Evolutionary conservation across 768 basidiomycete genomes (phyloP).

Genomic region (Hypholoma fasciculare): DNA sequence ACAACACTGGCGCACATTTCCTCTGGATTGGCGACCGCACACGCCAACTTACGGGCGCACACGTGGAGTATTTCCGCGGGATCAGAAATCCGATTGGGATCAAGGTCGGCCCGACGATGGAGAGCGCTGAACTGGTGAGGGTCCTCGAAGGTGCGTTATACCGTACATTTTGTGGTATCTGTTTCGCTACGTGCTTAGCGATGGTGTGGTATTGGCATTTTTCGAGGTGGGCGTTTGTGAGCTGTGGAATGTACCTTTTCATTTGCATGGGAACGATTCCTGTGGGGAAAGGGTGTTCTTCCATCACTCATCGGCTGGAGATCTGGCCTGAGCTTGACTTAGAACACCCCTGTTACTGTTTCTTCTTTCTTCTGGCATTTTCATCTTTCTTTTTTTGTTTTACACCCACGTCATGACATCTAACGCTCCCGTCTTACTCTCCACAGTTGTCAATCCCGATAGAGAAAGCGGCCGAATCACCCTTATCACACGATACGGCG

Average conservation of each 20-base stretch:
- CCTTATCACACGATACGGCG: slow-evolving; percentile 93
- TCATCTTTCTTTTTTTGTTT: not conserved
- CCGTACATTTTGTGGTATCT: no score
- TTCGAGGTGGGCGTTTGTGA: not conserved
- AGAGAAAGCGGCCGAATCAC: slow-evolving; percentile 83
- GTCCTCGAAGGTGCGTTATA: slow-evolving; percentile 68
- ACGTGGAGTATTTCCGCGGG: slow-evolving; percentile 93
- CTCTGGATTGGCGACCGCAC: slow-evolving; percentile 98
- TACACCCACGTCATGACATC: not conserved
- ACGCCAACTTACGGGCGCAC: slow-evolving; percentile 86
- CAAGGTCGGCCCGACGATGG: slow-evolving; percentile 93
- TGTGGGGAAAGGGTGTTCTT: not conserved
- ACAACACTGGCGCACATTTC: slow-evolving; percentile 94
- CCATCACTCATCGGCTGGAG: not conserved
- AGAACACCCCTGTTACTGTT: no score
- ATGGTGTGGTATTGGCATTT: not conserved
- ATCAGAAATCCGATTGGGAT: slow-evolving; percentile 93
- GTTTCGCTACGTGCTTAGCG: not conserved
- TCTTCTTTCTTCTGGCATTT: not conserved
- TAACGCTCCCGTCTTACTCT: slow-evolving; percentile 5
- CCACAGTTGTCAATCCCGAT: slow-evolving; percentile 81
- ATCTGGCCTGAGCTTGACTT: not conserved
- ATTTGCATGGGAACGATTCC: not conserved
- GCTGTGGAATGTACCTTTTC: not conserved
- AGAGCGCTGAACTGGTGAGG: slow-evolving; percentile 68